Evolutionary conservation across 2,329 filamentous ascomycete genomes (phyloP), one percentile per base, ranked within the genome.

Genomic region (Parasarocladium wereldwijsianum): DNA sequence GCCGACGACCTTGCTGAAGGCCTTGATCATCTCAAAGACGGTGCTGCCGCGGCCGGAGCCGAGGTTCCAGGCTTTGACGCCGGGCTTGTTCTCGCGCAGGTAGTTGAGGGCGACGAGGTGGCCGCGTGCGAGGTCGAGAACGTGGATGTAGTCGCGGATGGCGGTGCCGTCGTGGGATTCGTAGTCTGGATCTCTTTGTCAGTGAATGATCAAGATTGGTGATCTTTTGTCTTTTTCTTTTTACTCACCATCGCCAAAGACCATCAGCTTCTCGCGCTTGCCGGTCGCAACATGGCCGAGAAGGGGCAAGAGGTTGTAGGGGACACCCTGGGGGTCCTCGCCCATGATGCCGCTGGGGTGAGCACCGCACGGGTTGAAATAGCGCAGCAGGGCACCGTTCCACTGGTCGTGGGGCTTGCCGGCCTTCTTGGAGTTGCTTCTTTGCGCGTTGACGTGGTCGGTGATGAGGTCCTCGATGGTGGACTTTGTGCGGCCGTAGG

Each of bases 61-160:
- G 42, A 98, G 55, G 59, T 98, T 98, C 87, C 87, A 98, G 33
- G 85, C 86, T 52, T 83, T 80, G 41, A 94, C 81, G 33, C 90
- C 90, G 12, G 90, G 87, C 45, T 84, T 70, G 42, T 87, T 62
- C 40, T 80, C 68, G 43, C 80, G 79, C 29, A 94, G 76, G 60
- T 92, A 83, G 60, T 90, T 85, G 43, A 98, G 76, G 14, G 92
- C 90, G 35, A 82, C 71, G 34, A 93, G 63, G 54, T 94, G 86
- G 37, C 86, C 86, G 38, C 70, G 70, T 26, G 86, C 82, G 15
- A 94, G 74, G 49, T 94, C 86, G 38, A 93, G 68, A 34, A 94
- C 83, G 64, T 94, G 86, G 55, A 98, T 94, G 66, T 98, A 98
- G 61, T 98, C 90, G 44, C 90, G 80, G 52, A 94, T 93, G 38